phyloP scores from a whole-genome alignment of 257 asterid species.

The Rauvolfia tetraphylla region DNA sequence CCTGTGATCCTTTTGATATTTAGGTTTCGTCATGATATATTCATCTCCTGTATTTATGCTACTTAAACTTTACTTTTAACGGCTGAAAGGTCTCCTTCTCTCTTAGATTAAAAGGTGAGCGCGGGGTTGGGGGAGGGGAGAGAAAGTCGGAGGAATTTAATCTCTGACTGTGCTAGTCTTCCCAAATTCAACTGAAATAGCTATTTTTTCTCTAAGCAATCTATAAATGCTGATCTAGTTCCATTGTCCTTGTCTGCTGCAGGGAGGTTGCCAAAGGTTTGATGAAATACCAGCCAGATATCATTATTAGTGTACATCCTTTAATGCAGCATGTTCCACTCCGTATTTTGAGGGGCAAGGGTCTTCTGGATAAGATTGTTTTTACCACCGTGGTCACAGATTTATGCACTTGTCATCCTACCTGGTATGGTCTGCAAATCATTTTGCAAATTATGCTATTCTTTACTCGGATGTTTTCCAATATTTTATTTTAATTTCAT shows the following conservation, averaged over 20 bases:
- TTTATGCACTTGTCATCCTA: conserved; percentile 93
- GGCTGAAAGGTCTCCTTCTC: neutral
- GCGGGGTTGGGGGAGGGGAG: neutral
- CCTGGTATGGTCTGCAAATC: conserved; percentile 59
- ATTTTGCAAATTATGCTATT: conserved; percentile 8
- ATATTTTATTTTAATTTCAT: conserved; percentile 22
- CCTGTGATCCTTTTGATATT: neutral
- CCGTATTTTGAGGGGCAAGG: conserved; percentile 86
- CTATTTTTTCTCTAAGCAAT: neutral
- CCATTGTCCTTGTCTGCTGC: conserved; percentile 23
- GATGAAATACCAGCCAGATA: conserved; percentile 93
- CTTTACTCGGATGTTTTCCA: conserved; percentile 10
- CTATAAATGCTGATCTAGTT: neutral
- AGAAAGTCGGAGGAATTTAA: neutral
- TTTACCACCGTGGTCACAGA: conserved; percentile 95
- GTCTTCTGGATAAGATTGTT: conserved; percentile 88
- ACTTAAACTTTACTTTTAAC: neutral
- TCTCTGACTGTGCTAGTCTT: neutral
- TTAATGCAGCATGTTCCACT: conserved; percentile 98
- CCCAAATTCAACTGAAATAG: neutral
- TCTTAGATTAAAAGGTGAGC: neutral
- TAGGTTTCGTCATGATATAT: neutral
- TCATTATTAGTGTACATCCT: conserved; percentile 97
- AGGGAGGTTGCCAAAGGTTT: conserved; percentile 97
- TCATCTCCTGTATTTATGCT: neutral